Percentiles rank a stretch among this genome's conserved stretches.
Evolutionary conservation across 805 yeast species (phyloP).

Genomic region (Starmerella powellii): DNA sequence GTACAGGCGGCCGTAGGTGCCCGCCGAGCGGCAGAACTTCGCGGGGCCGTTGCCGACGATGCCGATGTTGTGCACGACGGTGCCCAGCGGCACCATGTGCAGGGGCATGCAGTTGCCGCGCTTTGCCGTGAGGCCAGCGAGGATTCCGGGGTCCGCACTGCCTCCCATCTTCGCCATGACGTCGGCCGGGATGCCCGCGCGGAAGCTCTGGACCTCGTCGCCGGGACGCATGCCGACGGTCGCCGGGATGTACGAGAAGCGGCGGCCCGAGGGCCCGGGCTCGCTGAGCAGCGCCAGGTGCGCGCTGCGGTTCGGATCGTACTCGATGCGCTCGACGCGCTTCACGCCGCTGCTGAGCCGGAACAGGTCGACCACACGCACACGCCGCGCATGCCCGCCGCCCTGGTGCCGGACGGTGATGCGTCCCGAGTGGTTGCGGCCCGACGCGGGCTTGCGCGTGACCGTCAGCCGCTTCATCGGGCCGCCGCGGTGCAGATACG

Average conservation of each 20-base stretch:
- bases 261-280: slow-evolving; percentile 29
- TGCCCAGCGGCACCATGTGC: slow-evolving; percentile 86
- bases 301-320: slow-evolving; percentile 87
- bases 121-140: slow-evolving; percentile 74
- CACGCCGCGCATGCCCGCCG: slow-evolving; percentile 88
- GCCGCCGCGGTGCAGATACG: slow-evolving; percentile 73
- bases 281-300: slow-evolving; percentile 73
- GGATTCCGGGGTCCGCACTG: slow-evolving; percentile 77
- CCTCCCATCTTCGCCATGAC: slow-evolving; percentile 80
- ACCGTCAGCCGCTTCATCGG: slow-evolving; percentile 68
- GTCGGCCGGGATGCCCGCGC: slow-evolving; percentile 72
- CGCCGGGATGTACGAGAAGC: slow-evolving; percentile 69
- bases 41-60: slow-evolving; percentile 66
- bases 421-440: slow-evolving; percentile 79
- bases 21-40: slow-evolving; percentile 86
- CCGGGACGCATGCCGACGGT: slow-evolving; percentile 89
- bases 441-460: slow-evolving; percentile 61
- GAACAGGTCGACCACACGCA: slow-evolving; percentile 66
- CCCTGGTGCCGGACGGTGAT: slow-evolving; percentile 92
- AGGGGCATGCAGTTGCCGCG: slow-evolving; percentile 93
- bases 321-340: slow-evolving; percentile 76
- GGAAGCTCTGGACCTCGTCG: slow-evolving; percentile 77
- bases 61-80: slow-evolving; percentile 80
- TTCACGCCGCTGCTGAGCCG: slow-evolving; percentile 61
- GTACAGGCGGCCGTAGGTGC: slow-evolving; percentile 79